Evolutionary conservation across 176 grass and related monocot species (phyloP).

Genomic region (Cocos nucifera): DNA sequence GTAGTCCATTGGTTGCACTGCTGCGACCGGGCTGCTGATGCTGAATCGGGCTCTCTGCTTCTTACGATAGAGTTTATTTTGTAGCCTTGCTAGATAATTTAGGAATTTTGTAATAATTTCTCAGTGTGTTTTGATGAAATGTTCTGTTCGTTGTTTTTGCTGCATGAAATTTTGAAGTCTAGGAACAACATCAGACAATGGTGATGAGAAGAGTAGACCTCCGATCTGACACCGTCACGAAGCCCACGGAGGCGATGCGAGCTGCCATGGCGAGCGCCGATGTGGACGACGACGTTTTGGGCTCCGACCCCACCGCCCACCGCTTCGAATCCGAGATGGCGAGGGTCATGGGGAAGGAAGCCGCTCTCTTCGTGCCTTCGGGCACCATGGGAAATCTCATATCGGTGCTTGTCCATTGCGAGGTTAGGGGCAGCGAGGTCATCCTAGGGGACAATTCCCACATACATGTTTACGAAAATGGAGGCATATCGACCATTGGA

Average conservation of each 20-base stretch:
- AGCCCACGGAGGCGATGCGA: conserved; percentile 71
- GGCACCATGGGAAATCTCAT: conserved; percentile 97
- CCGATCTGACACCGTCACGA: conserved; percentile 90
- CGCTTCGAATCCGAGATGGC: conserved; percentile 67
- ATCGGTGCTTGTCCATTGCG: conserved; percentile 75
- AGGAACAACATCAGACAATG: conserved; percentile 18
- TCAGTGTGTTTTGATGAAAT: too few species aligned
- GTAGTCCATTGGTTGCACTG: too few species aligned
- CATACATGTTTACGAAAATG: conserved; percentile 92
- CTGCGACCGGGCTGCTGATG: too few species aligned
- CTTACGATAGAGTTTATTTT: too few species aligned
- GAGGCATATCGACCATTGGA: conserved; percentile 78
- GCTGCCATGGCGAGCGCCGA: conserved; percentile 79
- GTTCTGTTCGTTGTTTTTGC: too few species aligned
- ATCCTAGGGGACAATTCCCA: conserved; percentile 78
- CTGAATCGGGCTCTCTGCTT: too few species aligned
- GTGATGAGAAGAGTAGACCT: conserved; percentile 65
- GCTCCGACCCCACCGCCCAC: conserved; percentile 58
- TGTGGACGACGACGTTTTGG: conserved; percentile 84
- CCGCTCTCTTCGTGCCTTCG: conserved; percentile 80
- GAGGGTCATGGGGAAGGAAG: conserved; percentile 64
- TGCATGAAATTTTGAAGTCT: too few species aligned
- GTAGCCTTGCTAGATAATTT: too few species aligned
- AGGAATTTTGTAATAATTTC: too few species aligned
- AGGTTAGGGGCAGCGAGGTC: conserved; percentile 74